Base-by-base conservation (phyloP, 2,329 filamentous ascomycete species). In the Arthrobotrys musiformis region DNA sequence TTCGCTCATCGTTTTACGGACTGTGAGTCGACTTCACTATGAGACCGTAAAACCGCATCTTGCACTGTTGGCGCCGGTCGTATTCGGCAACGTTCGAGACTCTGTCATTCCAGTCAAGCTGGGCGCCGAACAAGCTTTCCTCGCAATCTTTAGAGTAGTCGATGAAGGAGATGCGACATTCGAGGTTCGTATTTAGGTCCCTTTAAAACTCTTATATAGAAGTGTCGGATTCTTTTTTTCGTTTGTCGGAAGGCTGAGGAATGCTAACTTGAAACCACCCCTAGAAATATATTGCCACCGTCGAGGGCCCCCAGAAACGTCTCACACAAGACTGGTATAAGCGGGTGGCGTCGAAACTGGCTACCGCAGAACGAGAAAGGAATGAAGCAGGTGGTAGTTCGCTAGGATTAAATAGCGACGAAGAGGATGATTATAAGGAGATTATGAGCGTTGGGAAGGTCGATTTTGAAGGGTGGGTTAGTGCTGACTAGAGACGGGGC, bases 281-380 rank as follows among this genome's bases (percentile, higher is more conserved):
- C 64, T 46, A 79, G 54, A 81, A 81, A 79, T 81, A 81, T 50
- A 80, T 81, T 50, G 48, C 78, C 26, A 79, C 79, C 8, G 72
- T 81, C 17, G 80, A 81, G 33, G 80, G 80, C 0, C 77, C 77
- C 4, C 80, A 79, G 17, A 95, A 96, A 87, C 88, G 94, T 80
- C 93, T 91, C 83, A 97, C 99, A 91, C 88, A 90, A 74, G 95
- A 99, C 83, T 99, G 99, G 85, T 98, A 98, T 86, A 97, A 97
- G 87, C 88, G 95, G 46, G 92, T 99, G 79, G 93, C 93, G 0
- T 84, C 94, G 81, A 89, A 94, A 80, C 85, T 98, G 19, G 94
- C 92, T n/a, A 88, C 86, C 17, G 95, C 98, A 83, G 93, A 92
- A 1, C 88, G 93, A 78, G 95, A 99, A 85, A 88, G 95, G 81